Conservation (phyloP, 225 moss, liverwort and hornwort genomes). For the Pleurozium schreberi region DNA sequence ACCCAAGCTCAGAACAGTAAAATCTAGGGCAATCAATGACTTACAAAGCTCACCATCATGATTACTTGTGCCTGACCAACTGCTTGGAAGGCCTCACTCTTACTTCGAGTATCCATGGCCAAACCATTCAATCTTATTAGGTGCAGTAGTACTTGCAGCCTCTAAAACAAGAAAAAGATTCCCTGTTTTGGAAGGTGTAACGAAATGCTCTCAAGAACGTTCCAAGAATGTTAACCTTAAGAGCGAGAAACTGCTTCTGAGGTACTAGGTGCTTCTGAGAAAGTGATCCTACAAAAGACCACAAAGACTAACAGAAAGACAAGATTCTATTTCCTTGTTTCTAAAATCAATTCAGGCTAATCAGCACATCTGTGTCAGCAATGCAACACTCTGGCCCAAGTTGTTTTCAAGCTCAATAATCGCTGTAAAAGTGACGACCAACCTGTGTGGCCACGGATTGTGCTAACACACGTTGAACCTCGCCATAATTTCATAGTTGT, state of each 20-base stretch:
- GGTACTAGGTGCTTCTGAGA: neutral
- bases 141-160: neutral
- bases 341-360: neutral
- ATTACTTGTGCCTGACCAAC: neutral
- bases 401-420: neutral
- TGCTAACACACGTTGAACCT: slow-evolving; percentile 68
- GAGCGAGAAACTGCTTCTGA: neutral
- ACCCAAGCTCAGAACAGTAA: slow-evolving; percentile 11
- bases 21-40: neutral
- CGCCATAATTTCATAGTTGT: slow-evolving; percentile 87
- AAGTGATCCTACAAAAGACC: neutral
- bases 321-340: neutral
- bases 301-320: neutral
- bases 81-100: neutral
- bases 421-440: neutral
- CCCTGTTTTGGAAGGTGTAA: neutral
- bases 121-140: neutral
- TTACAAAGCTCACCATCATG: neutral
- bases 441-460: slow-evolving; percentile 92
- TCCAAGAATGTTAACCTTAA: neutral
- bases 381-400: neutral
- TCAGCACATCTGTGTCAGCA: neutral
- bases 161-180: neutral
- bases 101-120: neutral
- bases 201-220: neutral